A percentile compares a stretch with the other conserved stretches of the same genome.
These are phyloP conservation scores for Mycena vitilis DNA, from an alignment of 768 basidiomycete genomes.

Conservation along the genomic window DNA sequence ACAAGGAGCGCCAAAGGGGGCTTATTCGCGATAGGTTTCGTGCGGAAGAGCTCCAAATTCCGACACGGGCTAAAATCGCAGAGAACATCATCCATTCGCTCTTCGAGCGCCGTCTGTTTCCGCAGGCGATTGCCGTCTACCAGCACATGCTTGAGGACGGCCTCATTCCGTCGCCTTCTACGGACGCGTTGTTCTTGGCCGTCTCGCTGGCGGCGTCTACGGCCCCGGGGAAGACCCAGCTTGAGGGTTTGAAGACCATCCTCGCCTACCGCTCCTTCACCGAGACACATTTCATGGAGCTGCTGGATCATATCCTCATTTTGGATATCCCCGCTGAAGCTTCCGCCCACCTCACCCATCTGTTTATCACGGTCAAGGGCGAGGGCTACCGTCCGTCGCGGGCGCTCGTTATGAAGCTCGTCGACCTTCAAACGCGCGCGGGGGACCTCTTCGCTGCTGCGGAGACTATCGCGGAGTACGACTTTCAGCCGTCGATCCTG, in stretches of 20 bases:
- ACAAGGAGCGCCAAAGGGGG: not conserved
- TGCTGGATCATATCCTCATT: constrained; percentile 39
- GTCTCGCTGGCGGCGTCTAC: constrained; percentile 42
- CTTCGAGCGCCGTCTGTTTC: constrained; percentile 50
- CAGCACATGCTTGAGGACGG: constrained; percentile 55
- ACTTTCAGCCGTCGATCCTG: constrained; percentile 2
- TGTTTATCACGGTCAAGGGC: constrained; percentile 40
- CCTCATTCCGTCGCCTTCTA: constrained; percentile 49
- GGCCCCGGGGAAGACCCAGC: constrained; percentile 34
- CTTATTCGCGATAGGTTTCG: constrained; percentile 17
- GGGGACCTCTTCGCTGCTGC: constrained; percentile 46
- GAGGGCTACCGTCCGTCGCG: constrained; percentile 43
- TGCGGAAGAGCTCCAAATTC: constrained; percentile 22
- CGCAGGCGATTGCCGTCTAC: constrained; percentile 54
- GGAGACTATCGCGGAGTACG: constrained; percentile 41
- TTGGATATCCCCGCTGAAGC: constrained; percentile 34
- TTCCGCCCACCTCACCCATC: constrained; percentile 35
- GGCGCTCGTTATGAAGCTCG: constrained; percentile 50
- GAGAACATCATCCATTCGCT: constrained; percentile 55
- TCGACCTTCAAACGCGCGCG: constrained; percentile 49
- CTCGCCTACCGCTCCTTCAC: constrained; percentile 42
- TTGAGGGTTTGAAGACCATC: constrained; percentile 37
- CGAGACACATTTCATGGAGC: constrained; percentile 43
- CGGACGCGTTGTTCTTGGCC: constrained; percentile 56
- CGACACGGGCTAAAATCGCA: constrained; percentile 33